These are phyloP conservation scores for Solanum virginianum DNA, from an alignment of 257 asterid species.

Conservation along the genomic window DNA sequence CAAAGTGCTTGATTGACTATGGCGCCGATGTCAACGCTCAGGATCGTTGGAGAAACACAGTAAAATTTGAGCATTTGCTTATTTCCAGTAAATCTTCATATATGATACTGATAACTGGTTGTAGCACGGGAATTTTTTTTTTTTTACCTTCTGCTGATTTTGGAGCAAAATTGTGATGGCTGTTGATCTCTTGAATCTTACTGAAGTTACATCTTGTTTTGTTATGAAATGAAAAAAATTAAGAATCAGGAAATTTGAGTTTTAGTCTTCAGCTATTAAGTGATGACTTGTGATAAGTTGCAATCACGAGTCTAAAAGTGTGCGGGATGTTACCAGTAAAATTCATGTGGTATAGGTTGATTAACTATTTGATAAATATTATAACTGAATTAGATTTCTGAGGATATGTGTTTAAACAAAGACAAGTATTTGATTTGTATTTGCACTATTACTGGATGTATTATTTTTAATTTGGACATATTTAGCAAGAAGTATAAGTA, in stretches of 20 bases:
- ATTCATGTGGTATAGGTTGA: background rate
- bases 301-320: background rate
- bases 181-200: background rate
- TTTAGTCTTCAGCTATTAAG: background rate
- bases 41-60: slow-evolving; percentile 98
- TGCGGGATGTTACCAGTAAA: background rate
- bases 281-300: background rate
- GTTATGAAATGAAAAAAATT: background rate
- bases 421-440: background rate
- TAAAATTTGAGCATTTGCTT: background rate
- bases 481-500: background rate
- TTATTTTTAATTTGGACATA: background rate
- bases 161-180: background rate
- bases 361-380: background rate
- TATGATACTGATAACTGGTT: background rate
- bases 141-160: background rate
- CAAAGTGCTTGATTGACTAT: slow-evolving; percentile 55
- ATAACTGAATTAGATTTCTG: background rate
- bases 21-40: slow-evolving; percentile 92
- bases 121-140: background rate
- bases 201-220: background rate
- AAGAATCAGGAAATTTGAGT: background rate
- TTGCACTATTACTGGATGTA: background rate
- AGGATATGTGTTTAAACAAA: background rate
- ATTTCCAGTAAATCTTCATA: background rate